A percentile compares a stretch with the other conserved stretches of the same genome.
phyloP scores from a whole-genome alignment of 208 protist species.

The Acanthamoeba royreba region DNA sequence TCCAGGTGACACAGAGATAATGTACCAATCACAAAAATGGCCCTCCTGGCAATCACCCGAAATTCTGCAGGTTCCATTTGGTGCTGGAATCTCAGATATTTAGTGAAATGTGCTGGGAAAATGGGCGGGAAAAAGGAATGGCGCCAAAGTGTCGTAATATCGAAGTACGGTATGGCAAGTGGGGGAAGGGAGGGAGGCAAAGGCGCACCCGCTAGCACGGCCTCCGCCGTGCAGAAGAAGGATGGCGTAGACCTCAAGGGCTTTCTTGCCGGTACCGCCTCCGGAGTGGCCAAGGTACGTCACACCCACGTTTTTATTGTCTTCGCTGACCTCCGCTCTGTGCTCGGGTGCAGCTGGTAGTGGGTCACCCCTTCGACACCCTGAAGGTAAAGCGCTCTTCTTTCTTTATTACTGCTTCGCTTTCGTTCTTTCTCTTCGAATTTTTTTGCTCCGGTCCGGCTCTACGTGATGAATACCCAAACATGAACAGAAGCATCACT shows the following conservation, averaged over 20 bases:
- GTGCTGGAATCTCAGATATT: no score
- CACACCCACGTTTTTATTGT: background rate
- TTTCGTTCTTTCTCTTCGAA: background rate
- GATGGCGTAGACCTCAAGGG: background rate
- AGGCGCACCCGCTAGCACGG: background rate
- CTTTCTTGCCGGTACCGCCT: background rate
- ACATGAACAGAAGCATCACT: no score
- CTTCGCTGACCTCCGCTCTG: background rate
- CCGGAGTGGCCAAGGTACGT: background rate
- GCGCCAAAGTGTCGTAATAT: no score
- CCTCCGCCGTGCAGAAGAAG: background rate
- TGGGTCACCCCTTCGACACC: slow-evolving; percentile 18
- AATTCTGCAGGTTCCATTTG: no score
- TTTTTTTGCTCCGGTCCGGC: background rate
- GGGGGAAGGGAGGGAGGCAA: background rate
- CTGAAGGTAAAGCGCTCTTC: slow-evolving; percentile 25
- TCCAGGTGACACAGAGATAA: no score
- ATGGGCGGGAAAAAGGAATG: no score
- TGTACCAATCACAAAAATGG: no score
- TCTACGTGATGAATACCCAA: no score
- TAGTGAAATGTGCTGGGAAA: no score
- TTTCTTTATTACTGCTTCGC: background rate
- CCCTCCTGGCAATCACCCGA: no score
- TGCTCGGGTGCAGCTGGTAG: background rate
- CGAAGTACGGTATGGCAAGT: no score